Percentiles rank a stretch among this genome's conserved stretches.
Conservation (phyloP, 192 early-diverging fungal genomes). For the Coemansia sp. region DNA sequence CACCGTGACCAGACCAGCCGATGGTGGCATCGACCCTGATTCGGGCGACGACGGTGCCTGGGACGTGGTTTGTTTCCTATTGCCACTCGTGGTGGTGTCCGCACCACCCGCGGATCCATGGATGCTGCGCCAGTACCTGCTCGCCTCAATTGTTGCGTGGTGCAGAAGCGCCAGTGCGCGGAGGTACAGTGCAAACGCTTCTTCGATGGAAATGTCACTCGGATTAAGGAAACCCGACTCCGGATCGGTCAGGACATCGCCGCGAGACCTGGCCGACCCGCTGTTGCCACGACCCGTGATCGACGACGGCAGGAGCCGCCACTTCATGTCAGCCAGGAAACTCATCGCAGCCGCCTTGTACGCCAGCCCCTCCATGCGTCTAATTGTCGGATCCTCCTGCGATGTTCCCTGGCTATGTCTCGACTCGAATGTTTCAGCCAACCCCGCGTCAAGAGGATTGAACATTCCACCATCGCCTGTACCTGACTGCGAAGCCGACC, state of each 20-base stretch:
- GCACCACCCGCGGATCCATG: constrained; percentile 4
- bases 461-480: constrained; percentile 23
- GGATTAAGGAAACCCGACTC: constrained; percentile 38
- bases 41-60: not conserved
- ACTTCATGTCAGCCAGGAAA: constrained; percentile 60
- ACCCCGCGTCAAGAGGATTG: constrained; percentile 37
- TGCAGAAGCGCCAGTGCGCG: constrained; percentile 66
- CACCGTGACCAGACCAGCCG: constrained; percentile 22
- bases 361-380: constrained; percentile 68
- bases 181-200: constrained; percentile 70
- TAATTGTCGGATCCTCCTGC: constrained; percentile 58
- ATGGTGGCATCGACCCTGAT: not conserved
- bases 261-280: not conserved
- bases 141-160: constrained; percentile 61
- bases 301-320: constrained; percentile 34
- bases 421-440: constrained; percentile 53
- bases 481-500: not conserved
- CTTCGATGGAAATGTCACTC: constrained; percentile 56
- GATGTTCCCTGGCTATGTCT: constrained; percentile 27
- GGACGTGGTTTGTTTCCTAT: not conserved
- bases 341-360: constrained; percentile 71
- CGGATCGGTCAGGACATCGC: constrained; percentile 28
- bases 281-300: not conserved
- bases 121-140: constrained; percentile 37
- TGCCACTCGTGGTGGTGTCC: not conserved